Base-by-base conservation (phyloP, 2,329 filamentous ascomycete genomes). In the Fusarium citri region DNA sequence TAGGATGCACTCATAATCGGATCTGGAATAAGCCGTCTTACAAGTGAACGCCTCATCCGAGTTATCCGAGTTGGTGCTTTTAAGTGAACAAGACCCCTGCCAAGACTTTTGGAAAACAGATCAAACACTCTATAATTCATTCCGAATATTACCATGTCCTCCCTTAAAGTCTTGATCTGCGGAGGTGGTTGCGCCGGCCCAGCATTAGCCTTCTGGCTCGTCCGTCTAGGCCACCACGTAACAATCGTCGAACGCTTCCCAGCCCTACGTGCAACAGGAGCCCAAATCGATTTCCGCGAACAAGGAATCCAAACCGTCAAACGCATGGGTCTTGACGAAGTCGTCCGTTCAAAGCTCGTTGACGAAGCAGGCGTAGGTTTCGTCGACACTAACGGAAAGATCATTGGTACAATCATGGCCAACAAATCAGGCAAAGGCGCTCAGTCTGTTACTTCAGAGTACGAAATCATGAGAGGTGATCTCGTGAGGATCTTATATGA, bases 401-500 rank as follows among this genome's bases (percentile, higher is more conserved):
- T 68, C 64, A 25, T 49, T 0, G 67, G 45, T 4, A 70, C 66
- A 18, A 12, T 71, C 2, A 28, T 68, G 9, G 67, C 67, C 31
- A 69, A 69, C 9, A 69, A 16, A 6, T 68, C 67, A 1, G 67
- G 67, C 76, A 8, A 58, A 57, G 62, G 49, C 72, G 30, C 75
- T 62, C 31, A 81, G 47, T 77, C 73, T 22, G 78, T 86, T 25
- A 84, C 84, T 0, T 80, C 78, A 1, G 86, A 88, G 23, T 83
- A 81, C 40, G 87, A 88, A 75, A 87, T 89, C 49, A 83, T 88
- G 80, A 78, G 87, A 11, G 86, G 84, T 0, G 84, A 87, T 55
- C 66, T 89, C 30, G 83, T 81, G 15, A 72, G 70, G 2, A 69
- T 88, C 3, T 59, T 88, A 0, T 80, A 84, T 28, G 46, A 69